phyloP scores from a whole-genome alignment of 768 basidiomycete genomes.

The Lactarius pseudohatsudake region DNA sequence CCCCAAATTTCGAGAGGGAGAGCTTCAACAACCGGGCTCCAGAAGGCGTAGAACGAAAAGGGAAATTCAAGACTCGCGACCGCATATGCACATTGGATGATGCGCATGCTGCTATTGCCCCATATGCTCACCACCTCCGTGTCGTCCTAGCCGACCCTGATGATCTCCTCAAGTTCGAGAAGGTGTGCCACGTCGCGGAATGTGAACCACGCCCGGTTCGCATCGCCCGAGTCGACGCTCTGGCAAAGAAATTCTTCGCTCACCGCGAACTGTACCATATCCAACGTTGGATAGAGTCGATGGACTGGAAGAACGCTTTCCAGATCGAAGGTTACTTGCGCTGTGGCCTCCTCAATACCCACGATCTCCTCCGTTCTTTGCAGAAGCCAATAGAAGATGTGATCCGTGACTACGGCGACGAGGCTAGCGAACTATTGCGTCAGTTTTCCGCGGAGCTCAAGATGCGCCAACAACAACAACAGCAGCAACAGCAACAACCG shows the following conservation, averaged over 20 bases:
- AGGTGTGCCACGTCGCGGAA: slow-evolving; percentile 55
- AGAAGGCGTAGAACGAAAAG: slow-evolving; percentile 39
- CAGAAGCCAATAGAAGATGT: slow-evolving; percentile 46
- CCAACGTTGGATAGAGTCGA: slow-evolving; percentile 42
- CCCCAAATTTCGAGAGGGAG: slow-evolving; percentile 62
- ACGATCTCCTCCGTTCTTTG: slow-evolving; percentile 49
- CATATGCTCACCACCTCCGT: slow-evolving; percentile 72
- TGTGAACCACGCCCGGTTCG: slow-evolving; percentile 34
- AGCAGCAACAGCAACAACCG: slow-evolving; percentile 26
- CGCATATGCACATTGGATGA: slow-evolving; percentile 58
- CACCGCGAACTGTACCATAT: slow-evolving; percentile 47
- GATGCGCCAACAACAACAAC: slow-evolving; percentile 33
- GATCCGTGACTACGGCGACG: slow-evolving; percentile 33
- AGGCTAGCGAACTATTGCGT: slow-evolving; percentile 52
- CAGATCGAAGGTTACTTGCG: slow-evolving; percentile 71
- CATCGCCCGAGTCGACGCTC: slow-evolving; percentile 47
- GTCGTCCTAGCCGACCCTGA: slow-evolving; percentile 54
- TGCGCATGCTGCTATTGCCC: slow-evolving; percentile 59
- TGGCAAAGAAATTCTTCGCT: slow-evolving; percentile 50
- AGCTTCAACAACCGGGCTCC: slow-evolving; percentile 55
- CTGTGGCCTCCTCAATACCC: slow-evolving; percentile 60
- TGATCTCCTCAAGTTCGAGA: slow-evolving; percentile 52
- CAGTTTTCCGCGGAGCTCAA: slow-evolving; percentile 52
- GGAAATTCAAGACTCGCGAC: slow-evolving; percentile 46
- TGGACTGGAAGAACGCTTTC: slow-evolving; percentile 70